These are phyloP conservation scores for Picea sitchensis DNA, from an alignment of 75 land plant species.

Conservation along the genomic window DNA sequence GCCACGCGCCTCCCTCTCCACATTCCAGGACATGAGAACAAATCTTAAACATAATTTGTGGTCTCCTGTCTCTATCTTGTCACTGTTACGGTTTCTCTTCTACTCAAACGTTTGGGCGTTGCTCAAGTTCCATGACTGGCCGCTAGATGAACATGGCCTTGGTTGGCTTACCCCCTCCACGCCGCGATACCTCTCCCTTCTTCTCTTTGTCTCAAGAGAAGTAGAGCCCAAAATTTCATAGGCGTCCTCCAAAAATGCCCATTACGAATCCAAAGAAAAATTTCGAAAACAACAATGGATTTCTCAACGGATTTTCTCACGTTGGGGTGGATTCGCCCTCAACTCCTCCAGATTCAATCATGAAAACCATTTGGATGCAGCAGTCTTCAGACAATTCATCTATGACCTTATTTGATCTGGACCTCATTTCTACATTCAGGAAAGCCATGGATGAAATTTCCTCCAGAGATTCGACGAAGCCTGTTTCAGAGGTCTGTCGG, in stretches of 20 bases:
- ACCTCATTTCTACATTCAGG: constrained; percentile 28
- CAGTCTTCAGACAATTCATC: constrained; percentile 8
- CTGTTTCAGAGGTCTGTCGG: constrained; percentile 16
- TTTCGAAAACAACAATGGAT: not conserved
- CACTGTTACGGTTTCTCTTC: no score
- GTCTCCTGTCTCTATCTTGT: no score
- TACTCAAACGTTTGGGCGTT: no score
- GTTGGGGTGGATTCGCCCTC: not conserved
- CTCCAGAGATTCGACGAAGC: constrained; percentile 2
- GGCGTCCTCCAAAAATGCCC: not conserved
- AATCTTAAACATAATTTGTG: no score
- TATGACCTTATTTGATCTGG: constrained; percentile 22
- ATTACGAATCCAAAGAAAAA: not conserved
- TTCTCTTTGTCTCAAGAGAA: no score
- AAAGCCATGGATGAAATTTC: constrained; percentile 30
- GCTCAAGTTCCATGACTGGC: no score
- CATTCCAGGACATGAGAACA: no score
- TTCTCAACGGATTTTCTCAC: not conserved
- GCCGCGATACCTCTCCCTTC: no score
- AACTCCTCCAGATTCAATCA: not conserved
- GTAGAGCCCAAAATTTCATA: not conserved
- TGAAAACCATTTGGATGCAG: constrained; percentile 20
- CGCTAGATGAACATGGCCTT: no score
- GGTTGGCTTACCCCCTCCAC: no score
- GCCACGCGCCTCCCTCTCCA: no score